Evolutionary conservation across 805 yeast genomes (phyloP), one percentile per base, ranked within the genome.

Genomic region (Scheffersomyces ergatensis): DNA sequence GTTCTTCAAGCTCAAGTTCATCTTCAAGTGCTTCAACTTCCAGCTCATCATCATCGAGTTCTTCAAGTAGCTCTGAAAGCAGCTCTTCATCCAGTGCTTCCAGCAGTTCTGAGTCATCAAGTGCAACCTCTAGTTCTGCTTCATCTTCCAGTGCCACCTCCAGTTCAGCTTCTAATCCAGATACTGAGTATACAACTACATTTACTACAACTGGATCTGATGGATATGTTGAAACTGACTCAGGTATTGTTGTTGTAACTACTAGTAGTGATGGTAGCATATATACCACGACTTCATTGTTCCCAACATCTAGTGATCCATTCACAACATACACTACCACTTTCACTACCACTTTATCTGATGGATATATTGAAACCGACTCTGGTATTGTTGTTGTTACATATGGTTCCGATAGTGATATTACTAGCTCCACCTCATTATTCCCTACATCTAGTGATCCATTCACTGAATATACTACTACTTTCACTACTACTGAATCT

Each of bases 301-400:
- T 44, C 12, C 40, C 45, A 12, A 43, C 41, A 8, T n/a, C n/a
- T n/a, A n/a, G n/a, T n/a, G n/a, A n/a, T n/a, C n/a, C n/a, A n/a
- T n/a, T n/a, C n/a, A n/a, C n/a, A n/a, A 46, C 43, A 14, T 51
- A 41, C 34, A 42, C 51, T 14, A 51, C 55, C 13, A 47, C 52
- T 3, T 37, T 37, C 32, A 42, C 45, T 3, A 51, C 55, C 1
- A 37, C 44, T 3, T 39, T 40, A 19, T 40, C 49, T 18, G 42
- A 34, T 16, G 47, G 48, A 16, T 46, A 42, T 6, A 43, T 46
- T 31, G 47, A 34, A 20, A 52, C 55, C 16, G 42, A 42, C 5
- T 33, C 45, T 13, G 44, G 53, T n/a, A 49, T 51, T 20, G 54
- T 40, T 7, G 14, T 39, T 30, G 47, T 47, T 6, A 42, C 54